Conservation (phyloP, 306 rosid species). For the Lithocarpus polystachyus region DNA sequence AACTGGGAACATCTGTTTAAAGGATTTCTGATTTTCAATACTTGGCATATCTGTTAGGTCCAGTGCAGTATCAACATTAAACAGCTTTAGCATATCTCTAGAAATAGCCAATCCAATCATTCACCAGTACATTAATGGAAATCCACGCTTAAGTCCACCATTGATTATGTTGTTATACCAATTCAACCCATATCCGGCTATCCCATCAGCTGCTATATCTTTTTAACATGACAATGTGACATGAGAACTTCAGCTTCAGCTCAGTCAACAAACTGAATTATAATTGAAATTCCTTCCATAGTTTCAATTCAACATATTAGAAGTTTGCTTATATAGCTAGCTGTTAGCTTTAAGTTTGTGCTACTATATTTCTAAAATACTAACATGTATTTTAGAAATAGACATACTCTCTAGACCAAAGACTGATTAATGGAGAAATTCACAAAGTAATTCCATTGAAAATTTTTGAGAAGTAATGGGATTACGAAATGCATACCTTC, state of each 20-base stretch:
- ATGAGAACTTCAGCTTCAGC: slow-evolving; percentile 56
- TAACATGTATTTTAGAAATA: no score
- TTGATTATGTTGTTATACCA: slow-evolving; percentile 73
- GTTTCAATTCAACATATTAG: neutral
- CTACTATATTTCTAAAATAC: no score
- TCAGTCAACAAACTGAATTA: slow-evolving; percentile 78
- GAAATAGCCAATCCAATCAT: slow-evolving; percentile 71
- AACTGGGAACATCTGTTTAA: slow-evolving; percentile 2
- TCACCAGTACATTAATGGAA: slow-evolving; percentile 40
- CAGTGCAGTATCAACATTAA: slow-evolving; percentile 46
- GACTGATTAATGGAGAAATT: no score
- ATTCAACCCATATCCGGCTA: slow-evolving; percentile 51
- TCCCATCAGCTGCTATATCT: slow-evolving; percentile 65
- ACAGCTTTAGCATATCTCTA: slow-evolving; percentile 46
- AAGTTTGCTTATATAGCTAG: no score
- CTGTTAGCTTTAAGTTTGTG: no score
- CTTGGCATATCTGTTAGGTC: slow-evolving; percentile 8
- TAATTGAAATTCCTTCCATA: slow-evolving; percentile 70
- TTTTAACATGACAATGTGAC: slow-evolving; percentile 78
- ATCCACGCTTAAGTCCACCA: slow-evolving; percentile 62
- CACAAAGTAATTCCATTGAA: no score
- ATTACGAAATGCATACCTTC: no score
- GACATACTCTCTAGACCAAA: no score
- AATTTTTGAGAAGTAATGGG: no score
- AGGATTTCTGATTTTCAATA: slow-evolving; percentile 48